A percentile compares a stretch with the other conserved stretches of the same genome.
phyloP scores from a whole-genome alignment of 176 grass and related monocot genomes.

The Paspalum notatum region DNA sequence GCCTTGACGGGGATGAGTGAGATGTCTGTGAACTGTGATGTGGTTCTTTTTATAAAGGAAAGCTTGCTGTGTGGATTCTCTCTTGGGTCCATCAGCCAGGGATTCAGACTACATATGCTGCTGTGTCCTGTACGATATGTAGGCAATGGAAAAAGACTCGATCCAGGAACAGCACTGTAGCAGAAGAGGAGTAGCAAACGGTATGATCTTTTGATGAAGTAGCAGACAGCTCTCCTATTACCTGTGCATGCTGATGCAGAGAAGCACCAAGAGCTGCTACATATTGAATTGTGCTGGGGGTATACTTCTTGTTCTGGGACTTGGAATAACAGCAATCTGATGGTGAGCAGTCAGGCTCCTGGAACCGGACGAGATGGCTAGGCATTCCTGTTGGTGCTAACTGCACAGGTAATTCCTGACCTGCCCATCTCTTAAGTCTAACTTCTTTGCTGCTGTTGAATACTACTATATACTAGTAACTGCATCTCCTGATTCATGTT shows the following conservation, averaged over 20 bases:
- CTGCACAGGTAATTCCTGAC: slow-evolving; percentile 17
- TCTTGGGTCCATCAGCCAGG: slow-evolving; percentile 36
- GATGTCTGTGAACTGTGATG: slow-evolving; percentile 44
- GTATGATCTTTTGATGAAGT: slow-evolving; percentile 17
- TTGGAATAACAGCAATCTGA: slow-evolving; percentile 29
- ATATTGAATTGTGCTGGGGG: background rate
- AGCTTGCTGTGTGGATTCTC: slow-evolving; percentile 60
- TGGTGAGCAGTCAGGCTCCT: slow-evolving; percentile 21
- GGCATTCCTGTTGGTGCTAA: slow-evolving; percentile 1
- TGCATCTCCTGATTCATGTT: slow-evolving; percentile 6
- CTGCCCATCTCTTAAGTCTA: slow-evolving; percentile 17
- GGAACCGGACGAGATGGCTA: slow-evolving; percentile 43
- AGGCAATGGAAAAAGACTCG: slow-evolving; percentile 28
- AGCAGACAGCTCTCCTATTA: slow-evolving; percentile 28
- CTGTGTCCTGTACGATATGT: slow-evolving; percentile 42
- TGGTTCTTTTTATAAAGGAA: slow-evolving; percentile 70
- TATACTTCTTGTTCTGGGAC: slow-evolving; percentile 13
- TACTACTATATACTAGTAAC: background rate
- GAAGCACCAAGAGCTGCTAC: slow-evolving; percentile 26
- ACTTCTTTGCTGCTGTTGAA: background rate
- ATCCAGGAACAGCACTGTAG: slow-evolving; percentile 26
- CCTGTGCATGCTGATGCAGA: slow-evolving; percentile 36
- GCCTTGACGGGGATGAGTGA: slow-evolving; percentile 53
- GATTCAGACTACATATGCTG: slow-evolving; percentile 41
- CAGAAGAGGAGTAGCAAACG: slow-evolving; percentile 27